These are phyloP conservation scores for Ganoderma boninense DNA, from an alignment of 1,284 basidiomycete genomes.

Conservation along the genomic window DNA sequence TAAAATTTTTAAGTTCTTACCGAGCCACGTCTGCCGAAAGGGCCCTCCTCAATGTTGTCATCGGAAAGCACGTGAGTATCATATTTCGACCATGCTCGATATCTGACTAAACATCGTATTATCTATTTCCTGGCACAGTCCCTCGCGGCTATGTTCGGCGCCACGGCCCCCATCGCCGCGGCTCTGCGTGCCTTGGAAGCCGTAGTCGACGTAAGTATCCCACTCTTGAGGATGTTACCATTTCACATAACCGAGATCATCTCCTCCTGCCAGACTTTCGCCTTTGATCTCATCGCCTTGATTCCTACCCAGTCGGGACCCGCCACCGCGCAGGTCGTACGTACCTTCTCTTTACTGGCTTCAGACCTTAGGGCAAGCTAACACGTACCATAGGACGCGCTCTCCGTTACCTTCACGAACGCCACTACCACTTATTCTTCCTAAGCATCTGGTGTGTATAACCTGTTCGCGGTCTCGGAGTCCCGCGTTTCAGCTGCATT, in stretches of 20 bases:
- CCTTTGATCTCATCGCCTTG: not conserved
- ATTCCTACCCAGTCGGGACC: not conserved
- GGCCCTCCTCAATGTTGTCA: not conserved
- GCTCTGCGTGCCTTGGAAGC: constrained; percentile 1
- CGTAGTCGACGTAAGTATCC: not conserved
- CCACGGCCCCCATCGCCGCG: constrained; percentile 7
- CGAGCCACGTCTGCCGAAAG: not conserved
- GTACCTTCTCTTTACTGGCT: not conserved
- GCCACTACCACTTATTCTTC: constrained; percentile 1
- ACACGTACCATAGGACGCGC: not conserved
- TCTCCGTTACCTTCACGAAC: constrained; percentile 5
- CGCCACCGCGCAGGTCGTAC: constrained; percentile 1
- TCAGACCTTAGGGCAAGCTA: not conserved
- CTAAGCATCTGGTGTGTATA: not conserved
- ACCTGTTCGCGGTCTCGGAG: not conserved
- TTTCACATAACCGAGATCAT: too few species aligned
- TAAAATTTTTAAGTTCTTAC: too few species aligned
- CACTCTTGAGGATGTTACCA: not conserved
- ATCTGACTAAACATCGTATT: too few species aligned
- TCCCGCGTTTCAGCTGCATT: not conserved
- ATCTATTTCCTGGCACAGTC: not conserved
- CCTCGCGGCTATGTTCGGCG: not conserved
- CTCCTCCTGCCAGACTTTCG: not conserved
- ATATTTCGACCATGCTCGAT: not conserved
- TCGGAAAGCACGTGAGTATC: constrained; percentile 5